Conservation (phyloP, 2,329 filamentous ascomycete genomes). For the Dothiorella sarmentorum region DNA sequence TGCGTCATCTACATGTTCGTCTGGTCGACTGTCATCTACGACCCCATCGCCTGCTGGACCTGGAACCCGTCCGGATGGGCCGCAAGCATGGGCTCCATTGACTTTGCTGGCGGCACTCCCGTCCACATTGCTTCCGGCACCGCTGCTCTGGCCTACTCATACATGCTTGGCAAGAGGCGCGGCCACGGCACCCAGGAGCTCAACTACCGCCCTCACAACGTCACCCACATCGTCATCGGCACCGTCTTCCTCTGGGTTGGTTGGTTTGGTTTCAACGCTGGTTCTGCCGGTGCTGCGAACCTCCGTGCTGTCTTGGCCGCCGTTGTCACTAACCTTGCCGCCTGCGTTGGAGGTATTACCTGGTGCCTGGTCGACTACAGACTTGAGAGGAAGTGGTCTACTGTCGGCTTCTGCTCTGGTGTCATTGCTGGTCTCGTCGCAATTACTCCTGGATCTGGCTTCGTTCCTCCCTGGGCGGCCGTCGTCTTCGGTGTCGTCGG, state of each 20-base stretch:
- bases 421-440: conserved; percentile 83
- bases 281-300: conserved; percentile 76
- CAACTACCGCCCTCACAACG: conserved; percentile 90
- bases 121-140: conserved; percentile 83
- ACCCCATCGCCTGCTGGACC: conserved; percentile 92
- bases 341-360: conserved; percentile 78
- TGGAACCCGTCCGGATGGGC: conserved; percentile 86
- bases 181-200: conserved; percentile 84
- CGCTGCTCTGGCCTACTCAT: conserved; percentile 82
- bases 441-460: conserved; percentile 85
- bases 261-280: conserved; percentile 94
- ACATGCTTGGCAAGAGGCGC: conserved; percentile 83
- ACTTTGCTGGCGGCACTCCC: conserved; percentile 86
- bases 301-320: conserved; percentile 83
- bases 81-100: conserved; percentile 72
- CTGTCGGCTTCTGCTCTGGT: conserved; percentile 88
- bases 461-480: conserved; percentile 79
- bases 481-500: conserved; percentile 75
- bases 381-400: conserved; percentile 87
- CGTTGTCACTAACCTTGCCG: conserved; percentile 80
- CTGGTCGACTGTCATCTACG: conserved; percentile 87
- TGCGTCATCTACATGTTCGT: conserved; percentile 91
- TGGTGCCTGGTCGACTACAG: conserved; percentile 90
- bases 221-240: conserved; percentile 86
- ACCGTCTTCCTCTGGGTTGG: conserved; percentile 94